phyloP scores from a whole-genome alignment of 495 filamentous ascomycete species.

The Penicillium arizonense region DNA sequence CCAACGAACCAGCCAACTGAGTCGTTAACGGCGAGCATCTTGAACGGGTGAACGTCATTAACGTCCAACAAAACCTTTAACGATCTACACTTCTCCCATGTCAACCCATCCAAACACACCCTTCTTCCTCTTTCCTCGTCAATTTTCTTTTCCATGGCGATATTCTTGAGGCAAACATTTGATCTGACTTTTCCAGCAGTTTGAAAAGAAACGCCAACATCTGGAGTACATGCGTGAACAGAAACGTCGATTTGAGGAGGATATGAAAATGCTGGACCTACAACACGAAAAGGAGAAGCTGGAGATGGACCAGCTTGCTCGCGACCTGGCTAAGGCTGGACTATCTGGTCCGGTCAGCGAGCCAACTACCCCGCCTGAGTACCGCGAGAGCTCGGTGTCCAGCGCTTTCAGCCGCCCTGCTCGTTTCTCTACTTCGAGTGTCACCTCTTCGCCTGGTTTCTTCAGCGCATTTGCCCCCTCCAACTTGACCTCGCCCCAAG shows the following conservation, averaged over 20 bases:
- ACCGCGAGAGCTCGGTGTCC: conserved; percentile 73
- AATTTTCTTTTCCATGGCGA: too few relatives aligned
- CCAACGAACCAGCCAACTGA: too few relatives aligned
- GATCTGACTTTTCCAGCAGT: conserved; percentile 49
- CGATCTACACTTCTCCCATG: not conserved
- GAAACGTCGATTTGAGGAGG: conserved; percentile 78
- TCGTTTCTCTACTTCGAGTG: conserved; percentile 78
- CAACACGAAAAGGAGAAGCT: conserved; percentile 76
- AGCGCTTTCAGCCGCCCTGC: conserved; percentile 72
- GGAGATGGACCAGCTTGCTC: conserved; percentile 78
- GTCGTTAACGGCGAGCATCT: too few relatives aligned
- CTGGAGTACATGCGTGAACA: conserved; percentile 84
- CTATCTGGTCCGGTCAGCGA: conserved; percentile 79
- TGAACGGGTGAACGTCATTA: too few relatives aligned
- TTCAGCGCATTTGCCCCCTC: conserved; percentile 74
- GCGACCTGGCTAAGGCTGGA: conserved; percentile 64
- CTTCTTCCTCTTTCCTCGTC: not conserved
- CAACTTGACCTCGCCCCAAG: conserved; percentile 62
- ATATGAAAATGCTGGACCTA: conserved; percentile 82
- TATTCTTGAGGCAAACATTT: not conserved
- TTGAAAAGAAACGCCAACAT: conserved; percentile 89
- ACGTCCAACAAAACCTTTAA: not conserved
- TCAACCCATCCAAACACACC: not conserved
- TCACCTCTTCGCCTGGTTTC: conserved; percentile 75
- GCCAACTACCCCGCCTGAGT: conserved; percentile 95